phyloP scores from a whole-genome alignment of 2,329 filamentous ascomycete species.

The Pezicula rhizophila region DNA sequence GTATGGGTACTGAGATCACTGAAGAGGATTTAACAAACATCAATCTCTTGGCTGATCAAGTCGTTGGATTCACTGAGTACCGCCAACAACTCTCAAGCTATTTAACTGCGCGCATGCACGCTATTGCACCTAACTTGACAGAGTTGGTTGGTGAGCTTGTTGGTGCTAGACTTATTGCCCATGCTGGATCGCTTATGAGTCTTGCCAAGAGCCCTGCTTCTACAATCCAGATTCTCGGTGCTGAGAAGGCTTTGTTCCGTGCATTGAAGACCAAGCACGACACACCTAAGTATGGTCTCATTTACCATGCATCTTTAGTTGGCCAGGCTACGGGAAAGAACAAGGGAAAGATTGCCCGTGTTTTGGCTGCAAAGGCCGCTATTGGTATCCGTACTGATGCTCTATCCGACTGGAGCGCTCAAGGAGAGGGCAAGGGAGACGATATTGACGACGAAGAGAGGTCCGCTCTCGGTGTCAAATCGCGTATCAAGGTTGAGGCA shows the following conservation, averaged over 20 bases:
- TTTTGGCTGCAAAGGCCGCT: conserved; percentile 88
- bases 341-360: conserved; percentile 98
- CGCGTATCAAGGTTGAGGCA: conserved; percentile 69
- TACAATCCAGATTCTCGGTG: conserved; percentile 96
- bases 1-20: conserved; percentile 97
- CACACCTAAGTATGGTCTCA: conserved; percentile 95
- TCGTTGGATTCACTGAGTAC: conserved; percentile 87
- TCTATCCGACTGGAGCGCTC: conserved; percentile 67
- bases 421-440: conserved; percentile 57
- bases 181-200: conserved; percentile 89
- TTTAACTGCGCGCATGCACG: conserved; percentile 88
- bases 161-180: conserved; percentile 88
- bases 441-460: conserved; percentile 83
- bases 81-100: conserved; percentile 83
- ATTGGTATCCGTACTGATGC: conserved; percentile 92
- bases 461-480: conserved; percentile 68
- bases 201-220: conserved; percentile 91
- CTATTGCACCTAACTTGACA: conserved; percentile 93
- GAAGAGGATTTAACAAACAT: conserved; percentile 91
- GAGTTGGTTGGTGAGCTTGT: conserved; percentile 89
- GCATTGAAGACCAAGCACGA: conserved; percentile 99
- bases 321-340: conserved; percentile 96
- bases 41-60: conserved; percentile 83
- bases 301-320: conserved; percentile 88
- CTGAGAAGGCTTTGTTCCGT: conserved; percentile 97